Conservation (phyloP, 1,284 basidiomycete species). For the Meripilus lineatus region DNA sequence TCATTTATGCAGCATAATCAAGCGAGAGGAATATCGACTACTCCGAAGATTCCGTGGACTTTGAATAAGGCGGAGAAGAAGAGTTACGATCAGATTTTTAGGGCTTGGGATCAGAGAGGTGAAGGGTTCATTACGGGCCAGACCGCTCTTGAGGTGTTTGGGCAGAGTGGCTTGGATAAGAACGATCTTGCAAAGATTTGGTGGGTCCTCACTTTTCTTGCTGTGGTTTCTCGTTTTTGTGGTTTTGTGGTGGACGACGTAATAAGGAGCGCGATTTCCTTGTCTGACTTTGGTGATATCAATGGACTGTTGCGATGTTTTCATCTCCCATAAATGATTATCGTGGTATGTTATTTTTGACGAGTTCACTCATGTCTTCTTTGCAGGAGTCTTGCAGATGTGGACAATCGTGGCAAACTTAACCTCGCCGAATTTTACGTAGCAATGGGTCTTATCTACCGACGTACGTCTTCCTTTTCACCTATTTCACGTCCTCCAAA, state of each 20-base stretch:
- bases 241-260: too few species aligned
- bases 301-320: background rate
- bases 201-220: slow-evolving; percentile 34
- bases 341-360: slow-evolving; percentile 8
- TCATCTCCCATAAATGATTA: too few species aligned
- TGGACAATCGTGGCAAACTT: slow-evolving; percentile 88
- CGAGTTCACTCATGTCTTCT: too few species aligned
- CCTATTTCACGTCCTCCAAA: background rate
- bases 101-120: slow-evolving; percentile 86
- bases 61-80: slow-evolving; percentile 92
- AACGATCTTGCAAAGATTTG: slow-evolving; percentile 95
- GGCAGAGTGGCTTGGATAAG: slow-evolving; percentile 85
- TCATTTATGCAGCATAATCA: slow-evolving; percentile 80
- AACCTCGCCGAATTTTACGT: slow-evolving; percentile 98
- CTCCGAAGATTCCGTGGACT: slow-evolving; percentile 85
- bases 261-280: too few species aligned
- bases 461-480: slow-evolving; percentile 55
- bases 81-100: slow-evolving; percentile 95
- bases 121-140: slow-evolving; percentile 87
- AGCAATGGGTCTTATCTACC: slow-evolving; percentile 97
- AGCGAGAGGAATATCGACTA: slow-evolving; percentile 60
- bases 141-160: slow-evolving; percentile 91
- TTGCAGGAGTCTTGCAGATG: slow-evolving; percentile 82
- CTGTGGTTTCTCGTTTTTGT: background rate
- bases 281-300: too few species aligned